Evolutionary conservation across 192 early-diverging fungal species (phyloP).

Genomic region (Coemansia javaensis): DNA sequence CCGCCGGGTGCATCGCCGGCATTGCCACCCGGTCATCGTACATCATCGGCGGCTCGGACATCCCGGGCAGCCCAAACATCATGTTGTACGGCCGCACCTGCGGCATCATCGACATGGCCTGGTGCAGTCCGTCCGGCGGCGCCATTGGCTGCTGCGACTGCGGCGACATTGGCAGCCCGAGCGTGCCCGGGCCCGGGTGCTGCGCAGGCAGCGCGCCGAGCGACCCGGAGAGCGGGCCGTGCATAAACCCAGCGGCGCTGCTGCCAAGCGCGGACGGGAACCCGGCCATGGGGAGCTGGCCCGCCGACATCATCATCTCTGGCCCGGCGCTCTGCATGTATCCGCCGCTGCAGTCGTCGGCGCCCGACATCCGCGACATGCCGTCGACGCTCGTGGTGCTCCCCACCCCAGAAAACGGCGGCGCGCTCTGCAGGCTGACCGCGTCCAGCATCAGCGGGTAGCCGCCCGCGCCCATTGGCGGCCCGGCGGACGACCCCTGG

Average conservation of each 20-base stretch:
- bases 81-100: constrained; percentile 39
- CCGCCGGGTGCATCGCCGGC: constrained; percentile 22
- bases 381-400: background rate
- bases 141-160: background rate
- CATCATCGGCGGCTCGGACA: constrained; percentile 26
- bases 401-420: constrained; percentile 4
- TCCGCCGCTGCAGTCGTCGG: background rate
- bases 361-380: background rate
- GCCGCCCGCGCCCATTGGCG: background rate
- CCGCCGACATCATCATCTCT: background rate
- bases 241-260: constrained; percentile 11
- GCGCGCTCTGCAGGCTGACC: background rate
- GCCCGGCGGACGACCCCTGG: background rate
- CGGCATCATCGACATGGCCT: constrained; percentile 15
- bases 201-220: no score
- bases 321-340: background rate
- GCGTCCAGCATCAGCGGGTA: constrained; percentile 11
- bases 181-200: no score
- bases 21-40: constrained; percentile 42
- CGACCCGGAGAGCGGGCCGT: constrained; percentile 8
- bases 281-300: background rate
- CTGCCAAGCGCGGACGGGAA: background rate
- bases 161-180: background rate
- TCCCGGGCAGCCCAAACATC: constrained; percentile 38
- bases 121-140: background rate